These are phyloP conservation scores for Candida verbasci DNA, from an alignment of 805 yeast genomes.

Conservation along the genomic window DNA sequence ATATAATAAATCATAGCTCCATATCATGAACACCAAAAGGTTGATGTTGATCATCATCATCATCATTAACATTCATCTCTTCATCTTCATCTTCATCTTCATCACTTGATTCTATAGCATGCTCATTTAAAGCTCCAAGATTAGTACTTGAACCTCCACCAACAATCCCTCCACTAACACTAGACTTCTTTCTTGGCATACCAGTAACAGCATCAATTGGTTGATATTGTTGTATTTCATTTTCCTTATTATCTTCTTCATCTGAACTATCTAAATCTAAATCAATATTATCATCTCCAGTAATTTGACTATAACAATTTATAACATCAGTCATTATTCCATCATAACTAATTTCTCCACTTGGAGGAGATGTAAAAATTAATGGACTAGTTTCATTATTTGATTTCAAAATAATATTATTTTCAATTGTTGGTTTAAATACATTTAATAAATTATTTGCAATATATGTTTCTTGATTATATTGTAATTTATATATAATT, in stretches of 20 bases:
- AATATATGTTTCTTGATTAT: constrained; percentile 32
- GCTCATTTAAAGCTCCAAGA: constrained; percentile 13
- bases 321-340: constrained; percentile 83
- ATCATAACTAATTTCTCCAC: constrained; percentile 85
- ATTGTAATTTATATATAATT: constrained; percentile 38
- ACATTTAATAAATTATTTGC: constrained; percentile 36
- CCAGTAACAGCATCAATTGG: too few relatives aligned
- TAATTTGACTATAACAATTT: constrained; percentile 67
- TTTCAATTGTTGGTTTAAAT: constrained; percentile 25
- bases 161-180: constrained; percentile 14
- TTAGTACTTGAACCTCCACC: constrained; percentile 11
- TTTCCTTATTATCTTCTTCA: constrained; percentile 55
- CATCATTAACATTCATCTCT: constrained; percentile 26
- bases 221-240: constrained; percentile 5
- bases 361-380: constrained; percentile 58
- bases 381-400: constrained; percentile 44
- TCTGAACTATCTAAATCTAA: constrained; percentile 96
- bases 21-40: constrained; percentile 43
- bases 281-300: constrained; percentile 93
- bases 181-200: constrained; percentile 6
- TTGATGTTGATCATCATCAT: constrained; percentile 34
- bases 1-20: constrained; percentile 29
- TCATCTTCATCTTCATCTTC: constrained; percentile 30
- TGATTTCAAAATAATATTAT: constrained; percentile 21
- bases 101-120: constrained; percentile 37